Evolutionary conservation across 106 monocot genomes (phyloP).

Genomic region (Dendrobium huoshanense): DNA sequence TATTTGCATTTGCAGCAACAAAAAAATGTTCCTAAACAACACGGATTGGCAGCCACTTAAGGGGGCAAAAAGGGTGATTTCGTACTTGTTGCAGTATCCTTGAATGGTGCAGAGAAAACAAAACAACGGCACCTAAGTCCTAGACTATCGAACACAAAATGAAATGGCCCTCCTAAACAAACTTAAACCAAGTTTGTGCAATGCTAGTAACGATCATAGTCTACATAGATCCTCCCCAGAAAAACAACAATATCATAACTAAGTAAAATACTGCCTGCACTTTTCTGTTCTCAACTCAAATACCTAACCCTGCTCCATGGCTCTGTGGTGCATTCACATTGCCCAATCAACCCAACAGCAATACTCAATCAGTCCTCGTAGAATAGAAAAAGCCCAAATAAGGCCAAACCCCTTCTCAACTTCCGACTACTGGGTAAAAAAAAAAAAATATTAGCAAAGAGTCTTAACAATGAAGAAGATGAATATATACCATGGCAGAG

Average conservation of each 20-base stretch:
- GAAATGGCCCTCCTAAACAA: no score
- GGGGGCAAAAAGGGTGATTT: background rate
- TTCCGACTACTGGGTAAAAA: background rate
- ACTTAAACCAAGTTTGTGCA: no score
- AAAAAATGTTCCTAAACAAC: background rate
- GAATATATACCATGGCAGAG: background rate
- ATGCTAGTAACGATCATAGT: no score
- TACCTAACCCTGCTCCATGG: background rate
- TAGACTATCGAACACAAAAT: no score
- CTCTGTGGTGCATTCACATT: background rate
- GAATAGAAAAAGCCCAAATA: background rate
- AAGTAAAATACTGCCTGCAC: background rate
- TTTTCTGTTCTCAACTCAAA: background rate
- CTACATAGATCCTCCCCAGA: background rate
- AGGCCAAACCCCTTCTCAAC: background rate
- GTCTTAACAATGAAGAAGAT: background rate
- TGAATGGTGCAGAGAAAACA: background rate
- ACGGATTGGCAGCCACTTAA: background rate
- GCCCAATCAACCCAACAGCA: background rate
- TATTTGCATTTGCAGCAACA: background rate
- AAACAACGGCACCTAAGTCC: background rate
- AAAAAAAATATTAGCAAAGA: background rate
- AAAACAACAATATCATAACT: background rate
- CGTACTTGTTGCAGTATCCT: background rate
- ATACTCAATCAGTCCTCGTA: background rate